Percentiles rank a stretch among this genome's conserved stretches.
These are phyloP conservation scores for Silene conica DNA, from an alignment of 148 eudicot species.

Conservation along the genomic window DNA sequence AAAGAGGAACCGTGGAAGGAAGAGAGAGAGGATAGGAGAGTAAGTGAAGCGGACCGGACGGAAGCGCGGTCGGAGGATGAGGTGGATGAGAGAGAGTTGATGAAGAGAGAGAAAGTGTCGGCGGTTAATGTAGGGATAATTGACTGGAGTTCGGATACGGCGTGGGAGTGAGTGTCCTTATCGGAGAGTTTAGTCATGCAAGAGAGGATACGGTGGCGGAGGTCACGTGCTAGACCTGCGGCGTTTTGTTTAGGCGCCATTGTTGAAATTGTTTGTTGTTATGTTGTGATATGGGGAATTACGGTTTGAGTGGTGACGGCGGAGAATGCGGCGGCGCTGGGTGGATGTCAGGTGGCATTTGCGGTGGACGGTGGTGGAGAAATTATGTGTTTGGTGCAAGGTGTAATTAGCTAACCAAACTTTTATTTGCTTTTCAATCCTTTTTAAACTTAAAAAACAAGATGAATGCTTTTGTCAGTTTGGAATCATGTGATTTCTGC, in stretches of 20 bases:
- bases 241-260: slow-evolving; percentile 28
- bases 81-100: slow-evolving; percentile 74
- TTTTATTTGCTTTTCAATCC: not conserved
- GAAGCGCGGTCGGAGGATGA: slow-evolving; percentile 67
- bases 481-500: slow-evolving; percentile 10
- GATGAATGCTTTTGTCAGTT: slow-evolving; percentile 22
- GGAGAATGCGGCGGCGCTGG: slow-evolving; percentile 12
- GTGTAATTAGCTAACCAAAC: not conserved
- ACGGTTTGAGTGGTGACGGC: slow-evolving; percentile 3
- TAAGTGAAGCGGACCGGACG: slow-evolving; percentile 58
- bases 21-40: slow-evolving; percentile 51
- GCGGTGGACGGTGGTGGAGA: slow-evolving; percentile 13
- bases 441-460: slow-evolving; percentile 18
- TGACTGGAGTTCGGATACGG: slow-evolving; percentile 64
- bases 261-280: not conserved
- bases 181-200: slow-evolving; percentile 86
- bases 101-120: slow-evolving; percentile 52
- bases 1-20: slow-evolving; percentile 46
- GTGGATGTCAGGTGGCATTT: slow-evolving; percentile 28
- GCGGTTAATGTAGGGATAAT: slow-evolving; percentile 53
- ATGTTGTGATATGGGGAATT: too few relatives aligned
- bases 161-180: slow-evolving; percentile 73
- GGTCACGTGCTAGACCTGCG: slow-evolving; percentile 48
- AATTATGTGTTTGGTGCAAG: not conserved
- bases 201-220: slow-evolving; percentile 71